Percentiles rank a stretch among this genome's conserved stretches.
phyloP scores from a whole-genome alignment of 768 basidiomycete genomes.

The Rhodotorula kratochvilovae region DNA sequence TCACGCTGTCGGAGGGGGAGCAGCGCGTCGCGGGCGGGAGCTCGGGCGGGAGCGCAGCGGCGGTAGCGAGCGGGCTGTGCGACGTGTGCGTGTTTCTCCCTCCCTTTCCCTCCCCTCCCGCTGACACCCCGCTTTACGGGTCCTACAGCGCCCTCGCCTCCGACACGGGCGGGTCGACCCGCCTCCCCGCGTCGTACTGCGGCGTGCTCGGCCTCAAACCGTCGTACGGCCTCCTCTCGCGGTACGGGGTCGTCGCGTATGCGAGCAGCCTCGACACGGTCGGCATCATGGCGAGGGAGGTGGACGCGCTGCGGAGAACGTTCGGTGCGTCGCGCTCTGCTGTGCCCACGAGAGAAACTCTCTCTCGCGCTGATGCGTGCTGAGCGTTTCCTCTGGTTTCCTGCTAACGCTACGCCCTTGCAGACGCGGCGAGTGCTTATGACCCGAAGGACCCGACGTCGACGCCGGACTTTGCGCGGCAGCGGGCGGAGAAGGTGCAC shows the following conservation, averaged over 20 bases:
- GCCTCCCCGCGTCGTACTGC: conserved; percentile 90
- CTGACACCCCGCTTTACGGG: too few species aligned
- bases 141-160: conserved; percentile 72
- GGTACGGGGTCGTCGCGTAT: conserved; percentile 86
- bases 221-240: conserved; percentile 85
- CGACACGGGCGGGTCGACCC: conserved; percentile 90
- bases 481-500: neutral
- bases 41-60: conserved; percentile 91
- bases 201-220: conserved; percentile 90
- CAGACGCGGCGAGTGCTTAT: conserved; percentile 1
- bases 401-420: neutral
- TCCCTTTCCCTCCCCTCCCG: neutral
- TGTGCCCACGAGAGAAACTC: too few species aligned
- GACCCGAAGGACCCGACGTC: conserved; percentile 39
- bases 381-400: too few species aligned
- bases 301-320: conserved; percentile 55
- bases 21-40: conserved; percentile 74
- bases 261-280: conserved; percentile 95
- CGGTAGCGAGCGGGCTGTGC: conserved; percentile 78
- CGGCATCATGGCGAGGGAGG: conserved; percentile 65
- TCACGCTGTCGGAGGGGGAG: conserved; percentile 5
- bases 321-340: conserved; percentile 59
- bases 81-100: conserved; percentile 61
- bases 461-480: conserved; percentile 8
- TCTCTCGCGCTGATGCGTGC: neutral